phyloP scores from a whole-genome alignment of 2,329 filamentous ascomycete species.

The Diaporthe ilicicola region DNA sequence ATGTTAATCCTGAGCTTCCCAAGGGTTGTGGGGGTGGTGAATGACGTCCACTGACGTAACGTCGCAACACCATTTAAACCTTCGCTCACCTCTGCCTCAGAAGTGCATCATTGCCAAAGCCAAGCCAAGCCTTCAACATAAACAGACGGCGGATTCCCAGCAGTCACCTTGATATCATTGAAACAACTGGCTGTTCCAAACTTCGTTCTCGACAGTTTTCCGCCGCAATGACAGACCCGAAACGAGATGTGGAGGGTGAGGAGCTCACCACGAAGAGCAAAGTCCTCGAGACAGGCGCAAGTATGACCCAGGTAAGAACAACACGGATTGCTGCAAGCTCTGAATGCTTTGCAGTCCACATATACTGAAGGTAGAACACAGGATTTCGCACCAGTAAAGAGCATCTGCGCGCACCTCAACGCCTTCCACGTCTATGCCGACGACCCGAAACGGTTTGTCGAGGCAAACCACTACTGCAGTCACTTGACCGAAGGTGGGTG shows the following conservation, averaged over 20 bases:
- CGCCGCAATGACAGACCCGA: conserved; percentile 7
- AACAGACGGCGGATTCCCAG: too few species aligned
- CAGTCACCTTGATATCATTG: too few species aligned
- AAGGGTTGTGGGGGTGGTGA: too few species aligned
- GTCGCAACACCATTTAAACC: too few species aligned
- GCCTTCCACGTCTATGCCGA: conserved; percentile 87
- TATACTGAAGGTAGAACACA: conserved; percentile 40
- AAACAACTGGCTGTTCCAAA: too few species aligned
- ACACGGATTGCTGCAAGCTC: background rate
- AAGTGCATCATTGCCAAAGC: too few species aligned
- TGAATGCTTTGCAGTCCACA: background rate
- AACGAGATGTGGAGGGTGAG: conserved; percentile 48
- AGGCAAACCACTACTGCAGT: conserved; percentile 86
- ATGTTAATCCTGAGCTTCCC: too few species aligned
- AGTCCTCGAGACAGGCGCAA: conserved; percentile 68
- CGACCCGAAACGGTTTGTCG: conserved; percentile 73
- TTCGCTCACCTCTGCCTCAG: too few species aligned
- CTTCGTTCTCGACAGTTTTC: too few species aligned
- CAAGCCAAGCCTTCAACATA: too few species aligned
- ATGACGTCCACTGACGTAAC: too few species aligned
- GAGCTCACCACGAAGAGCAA: conserved; percentile 63
- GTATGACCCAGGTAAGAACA: conserved; percentile 59
- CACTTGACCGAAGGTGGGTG: conserved; percentile 73
- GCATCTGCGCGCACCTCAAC: conserved; percentile 83
- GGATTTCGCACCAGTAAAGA: conserved; percentile 76